Evolutionary conservation across 2,329 filamentous ascomycete species (phyloP).

Genomic region (Hirsutella minnesotensis): DNA sequence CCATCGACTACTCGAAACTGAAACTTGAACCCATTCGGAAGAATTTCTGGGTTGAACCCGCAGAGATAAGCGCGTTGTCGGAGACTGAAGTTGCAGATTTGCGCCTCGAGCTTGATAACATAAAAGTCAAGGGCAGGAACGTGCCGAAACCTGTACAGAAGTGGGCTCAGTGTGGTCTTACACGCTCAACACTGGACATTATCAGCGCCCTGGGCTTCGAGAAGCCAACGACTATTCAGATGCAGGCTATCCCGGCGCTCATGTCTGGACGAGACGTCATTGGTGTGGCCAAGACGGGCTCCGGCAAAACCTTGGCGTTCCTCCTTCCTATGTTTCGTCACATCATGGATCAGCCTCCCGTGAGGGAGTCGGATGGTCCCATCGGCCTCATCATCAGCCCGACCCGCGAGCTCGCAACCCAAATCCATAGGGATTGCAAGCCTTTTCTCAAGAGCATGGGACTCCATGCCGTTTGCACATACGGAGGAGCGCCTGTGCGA

Average conservation of each 20-base stretch:
- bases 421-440: slow-evolving; percentile 91
- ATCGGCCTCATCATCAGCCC: slow-evolving; percentile 86
- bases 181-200: slow-evolving; percentile 76
- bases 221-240: slow-evolving; percentile 84
- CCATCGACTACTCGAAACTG: slow-evolving; percentile 75
- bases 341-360: slow-evolving; percentile 80
- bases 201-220: slow-evolving; percentile 74
- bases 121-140: slow-evolving; percentile 82
- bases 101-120: slow-evolving; percentile 81
- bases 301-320: slow-evolving; percentile 94
- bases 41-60: slow-evolving; percentile 87
- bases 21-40: slow-evolving; percentile 80
- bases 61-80: slow-evolving; percentile 70
- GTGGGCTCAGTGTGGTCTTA: slow-evolving; percentile 91
- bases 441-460: slow-evolving; percentile 82
- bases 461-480: slow-evolving; percentile 80
- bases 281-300: slow-evolving; percentile 93
- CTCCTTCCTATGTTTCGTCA: slow-evolving; percentile 94
- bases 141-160: slow-evolving; percentile 90
- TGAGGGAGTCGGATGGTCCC: slow-evolving; percentile 77
- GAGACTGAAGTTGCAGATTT: slow-evolving; percentile 74
- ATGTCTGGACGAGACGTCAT: slow-evolving; percentile 96
- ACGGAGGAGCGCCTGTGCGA: slow-evolving; percentile 90
- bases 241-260: slow-evolving; percentile 85
- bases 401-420: slow-evolving; percentile 83